phyloP scores from a whole-genome alignment of 2,329 filamentous ascomycete genomes.

The Sclerotinia trifoliorum region DNA sequence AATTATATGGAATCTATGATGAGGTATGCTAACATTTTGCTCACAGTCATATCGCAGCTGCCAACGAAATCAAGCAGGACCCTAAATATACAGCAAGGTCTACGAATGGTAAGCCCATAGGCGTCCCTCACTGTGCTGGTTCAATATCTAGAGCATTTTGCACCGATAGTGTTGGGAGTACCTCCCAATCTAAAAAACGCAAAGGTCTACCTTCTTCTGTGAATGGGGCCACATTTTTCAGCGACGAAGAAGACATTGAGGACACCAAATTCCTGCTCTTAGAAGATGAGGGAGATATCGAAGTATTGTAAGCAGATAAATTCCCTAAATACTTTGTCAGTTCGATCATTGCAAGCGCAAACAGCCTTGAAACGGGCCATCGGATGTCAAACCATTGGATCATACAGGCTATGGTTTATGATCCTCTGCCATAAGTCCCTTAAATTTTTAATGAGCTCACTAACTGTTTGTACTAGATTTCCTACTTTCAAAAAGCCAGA shows the following conservation, averaged over 20 bases:
- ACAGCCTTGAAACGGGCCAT: not conserved
- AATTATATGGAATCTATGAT: not conserved
- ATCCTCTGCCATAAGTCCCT: not conserved
- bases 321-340: not conserved
- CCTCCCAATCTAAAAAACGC: conserved; percentile 3
- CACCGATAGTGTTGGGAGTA: not conserved
- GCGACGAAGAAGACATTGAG: conserved; percentile 36
- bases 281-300: conserved; percentile 36
- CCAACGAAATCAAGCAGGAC: conserved; percentile 33
- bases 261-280: conserved; percentile 45
- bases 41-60: not conserved
- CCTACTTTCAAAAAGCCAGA: conserved; percentile 9
- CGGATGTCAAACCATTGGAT: not conserved
- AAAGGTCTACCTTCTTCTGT: conserved; percentile 15
- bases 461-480: conserved; percentile 8
- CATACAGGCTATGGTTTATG: no score
- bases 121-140: conserved; percentile 36
- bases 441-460: not conserved
- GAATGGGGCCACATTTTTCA: conserved; percentile 15
- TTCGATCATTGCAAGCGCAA: not conserved
- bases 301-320: conserved; percentile 26
- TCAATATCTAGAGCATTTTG: conserved; percentile 36
- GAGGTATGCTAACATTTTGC: not conserved
- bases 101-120: conserved; percentile 29
- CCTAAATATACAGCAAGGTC: conserved; percentile 30